A percentile compares a stretch with the other conserved stretches of the same genome.
Evolutionary conservation across 1,284 basidiomycete genomes (phyloP).

Genomic region (Austroboletus niveus): DNA sequence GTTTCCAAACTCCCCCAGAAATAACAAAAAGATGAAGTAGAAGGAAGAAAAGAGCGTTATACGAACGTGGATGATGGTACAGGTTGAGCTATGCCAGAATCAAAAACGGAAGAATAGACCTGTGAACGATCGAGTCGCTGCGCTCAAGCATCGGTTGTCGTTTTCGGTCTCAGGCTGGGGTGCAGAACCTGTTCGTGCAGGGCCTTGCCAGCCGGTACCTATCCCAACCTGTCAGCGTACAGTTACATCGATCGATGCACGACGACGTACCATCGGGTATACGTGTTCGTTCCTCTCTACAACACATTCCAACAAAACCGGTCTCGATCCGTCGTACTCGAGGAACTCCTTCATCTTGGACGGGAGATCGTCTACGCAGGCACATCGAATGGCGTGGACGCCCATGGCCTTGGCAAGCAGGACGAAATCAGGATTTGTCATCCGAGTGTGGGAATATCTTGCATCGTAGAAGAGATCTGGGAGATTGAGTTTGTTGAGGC

Average conservation of each 20-base stretch:
- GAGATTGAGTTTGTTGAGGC: conserved; percentile 5
- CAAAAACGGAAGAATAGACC: not conserved
- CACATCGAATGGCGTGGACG: conserved; percentile 85
- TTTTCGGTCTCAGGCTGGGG: conserved; percentile 40
- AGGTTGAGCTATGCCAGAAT: conserved; percentile 11
- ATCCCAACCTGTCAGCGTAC: conserved; percentile 6
- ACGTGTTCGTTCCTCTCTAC: conserved; percentile 91
- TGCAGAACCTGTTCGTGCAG: conserved; percentile 85
- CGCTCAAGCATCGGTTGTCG: conserved; percentile 24
- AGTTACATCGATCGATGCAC: not conserved
- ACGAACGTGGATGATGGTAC: conserved; percentile 10
- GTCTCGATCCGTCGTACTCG: conserved; percentile 86
- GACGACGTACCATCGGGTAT: conserved; percentile 81
- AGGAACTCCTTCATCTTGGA: conserved; percentile 98
- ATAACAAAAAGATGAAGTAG: too few species aligned
- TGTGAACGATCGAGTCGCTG: not conserved
- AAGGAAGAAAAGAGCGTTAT: too few species aligned
- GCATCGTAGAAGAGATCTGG: conserved; percentile 93
- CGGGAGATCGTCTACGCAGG: conserved; percentile 73
- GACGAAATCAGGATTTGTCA: conserved; percentile 95
- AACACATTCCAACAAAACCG: conserved; percentile 88
- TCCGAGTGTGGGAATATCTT: conserved; percentile 91
- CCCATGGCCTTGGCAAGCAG: conserved; percentile 88
- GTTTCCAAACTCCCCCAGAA: too few species aligned
- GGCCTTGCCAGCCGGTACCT: conserved; percentile 88